phyloP scores from a whole-genome alignment of 805 yeast genomes.

The Kockiozyma suomiensis region DNA sequence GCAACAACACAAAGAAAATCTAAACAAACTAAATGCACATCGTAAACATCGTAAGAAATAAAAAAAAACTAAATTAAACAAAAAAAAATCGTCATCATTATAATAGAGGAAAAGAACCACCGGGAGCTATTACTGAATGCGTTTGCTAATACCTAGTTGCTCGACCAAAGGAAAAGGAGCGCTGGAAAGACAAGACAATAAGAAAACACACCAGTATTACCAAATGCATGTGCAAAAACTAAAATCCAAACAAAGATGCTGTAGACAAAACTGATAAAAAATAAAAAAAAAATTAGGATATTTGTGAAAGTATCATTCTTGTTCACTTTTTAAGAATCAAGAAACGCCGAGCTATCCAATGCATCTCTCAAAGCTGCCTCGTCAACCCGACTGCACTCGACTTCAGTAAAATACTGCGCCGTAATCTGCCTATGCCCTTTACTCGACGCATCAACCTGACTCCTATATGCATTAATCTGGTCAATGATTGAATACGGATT shows the following conservation, averaged over 20 bases:
- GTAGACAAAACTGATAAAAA: slow-evolving; percentile 5
- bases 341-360: not conserved
- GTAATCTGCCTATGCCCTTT: slow-evolving; percentile 2
- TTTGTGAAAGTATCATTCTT: too few species aligned
- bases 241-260: not conserved
- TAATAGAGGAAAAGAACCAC: too few species aligned
- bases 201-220: not conserved
- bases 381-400: not conserved
- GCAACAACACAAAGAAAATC: not conserved
- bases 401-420: not conserved
- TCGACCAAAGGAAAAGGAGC: too few species aligned
- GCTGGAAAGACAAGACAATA: too few species aligned
- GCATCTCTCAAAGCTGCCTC: slow-evolving; percentile 17
- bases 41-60: not conserved
- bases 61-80: not conserved
- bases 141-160: not conserved
- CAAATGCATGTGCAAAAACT: slow-evolving; percentile 3
- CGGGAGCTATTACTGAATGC: too few species aligned
- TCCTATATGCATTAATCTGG: slow-evolving; percentile 7
- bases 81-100: not conserved
- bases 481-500: slow-evolving; percentile 14
- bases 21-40: not conserved
- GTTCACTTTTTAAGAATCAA: not conserved
- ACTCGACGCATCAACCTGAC: not conserved
- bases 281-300: not conserved